These are phyloP conservation scores for Botrytis sinoallii DNA, from an alignment of 2,329 filamentous ascomycete species.

Conservation along the genomic window DNA sequence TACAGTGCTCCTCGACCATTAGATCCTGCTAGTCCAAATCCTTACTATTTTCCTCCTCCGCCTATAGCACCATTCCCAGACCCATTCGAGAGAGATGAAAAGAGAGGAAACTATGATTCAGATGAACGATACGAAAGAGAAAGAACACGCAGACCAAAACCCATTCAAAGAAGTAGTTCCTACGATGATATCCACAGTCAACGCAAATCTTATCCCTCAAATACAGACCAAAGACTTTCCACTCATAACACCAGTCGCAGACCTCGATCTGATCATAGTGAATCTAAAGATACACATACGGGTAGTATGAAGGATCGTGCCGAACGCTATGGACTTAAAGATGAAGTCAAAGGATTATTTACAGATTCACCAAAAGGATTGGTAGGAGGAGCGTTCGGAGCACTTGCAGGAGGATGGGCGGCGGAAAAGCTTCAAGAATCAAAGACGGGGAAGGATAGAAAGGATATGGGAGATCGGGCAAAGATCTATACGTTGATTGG, in stretches of 20 bases:
- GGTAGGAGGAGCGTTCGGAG: conserved; percentile 28
- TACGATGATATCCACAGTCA: conserved; percentile 10
- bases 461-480: conserved; percentile 20
- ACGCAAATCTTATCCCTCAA: neutral
- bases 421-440: conserved; percentile 26
- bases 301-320: conserved; percentile 1
- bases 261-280: neutral
- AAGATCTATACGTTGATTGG: conserved; percentile 30
- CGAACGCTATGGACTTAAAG: conserved; percentile 21
- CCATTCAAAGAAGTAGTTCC: neutral
- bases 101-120: neutral
- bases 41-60: neutral
- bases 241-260: neutral
- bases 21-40: neutral
- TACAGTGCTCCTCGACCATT: neutral
- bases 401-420: conserved; percentile 32
- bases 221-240: neutral
- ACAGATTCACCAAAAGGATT: conserved; percentile 27
- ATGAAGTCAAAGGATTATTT: conserved; percentile 28
- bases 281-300: neutral
- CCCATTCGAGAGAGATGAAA: neutral
- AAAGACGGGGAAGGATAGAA: conserved; percentile 23
- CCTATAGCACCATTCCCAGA: neutral
- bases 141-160: neutral
- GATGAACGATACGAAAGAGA: neutral